These are phyloP conservation scores for Escallonia rubra DNA, from an alignment of 129 eudicot genomes.

Conservation along the genomic window DNA sequence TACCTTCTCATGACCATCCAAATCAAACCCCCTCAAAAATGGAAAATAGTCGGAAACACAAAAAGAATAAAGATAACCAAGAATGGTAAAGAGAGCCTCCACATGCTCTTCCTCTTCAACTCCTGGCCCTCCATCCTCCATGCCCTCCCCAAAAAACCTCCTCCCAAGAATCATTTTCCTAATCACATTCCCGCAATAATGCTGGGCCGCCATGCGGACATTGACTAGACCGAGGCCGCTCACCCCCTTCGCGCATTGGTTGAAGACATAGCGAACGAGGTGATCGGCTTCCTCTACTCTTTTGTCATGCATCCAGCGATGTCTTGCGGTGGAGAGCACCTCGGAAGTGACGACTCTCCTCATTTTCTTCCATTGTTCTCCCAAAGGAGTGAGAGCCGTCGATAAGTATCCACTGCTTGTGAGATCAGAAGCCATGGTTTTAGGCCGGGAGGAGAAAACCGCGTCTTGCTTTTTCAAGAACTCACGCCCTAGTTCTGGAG, in stretches of 20 bases:
- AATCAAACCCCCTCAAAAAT: slow-evolving; percentile 27
- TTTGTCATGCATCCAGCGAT: slow-evolving; percentile 16
- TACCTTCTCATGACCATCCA: slow-evolving; percentile 29
- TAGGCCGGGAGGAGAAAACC: slow-evolving; percentile 33
- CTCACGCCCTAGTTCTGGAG: slow-evolving; percentile 28
- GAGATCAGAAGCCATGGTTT: slow-evolving; percentile 13
- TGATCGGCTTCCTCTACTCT: slow-evolving; percentile 27
- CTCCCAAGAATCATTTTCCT: slow-evolving; percentile 19
- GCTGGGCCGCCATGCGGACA: slow-evolving; percentile 17
- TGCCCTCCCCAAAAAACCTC: slow-evolving; percentile 27
- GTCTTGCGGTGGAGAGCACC: slow-evolving; percentile 6
- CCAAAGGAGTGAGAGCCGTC: slow-evolving; percentile 7
- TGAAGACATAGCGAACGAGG: slow-evolving; percentile 15
- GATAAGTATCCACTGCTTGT: slow-evolving; percentile 23
- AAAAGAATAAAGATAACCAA: slow-evolving; percentile 12
- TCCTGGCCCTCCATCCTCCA: slow-evolving; percentile 31
- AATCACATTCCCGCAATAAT: slow-evolving; percentile 27
- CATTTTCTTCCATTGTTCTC: slow-evolving; percentile 42
- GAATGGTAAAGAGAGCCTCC: slow-evolving; percentile 10
- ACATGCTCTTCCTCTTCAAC: slow-evolving; percentile 32
- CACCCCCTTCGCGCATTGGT: background rate
- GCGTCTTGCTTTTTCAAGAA: slow-evolving; percentile 37
- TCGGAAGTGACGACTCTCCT: slow-evolving; percentile 13
- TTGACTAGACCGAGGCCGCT: slow-evolving; percentile 9
- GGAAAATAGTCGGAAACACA: slow-evolving; percentile 34